A percentile compares a stretch with the other conserved stretches of the same genome.
Evolutionary conservation across 768 basidiomycete genomes (phyloP).

Genomic region (Kwoniella sp.): DNA sequence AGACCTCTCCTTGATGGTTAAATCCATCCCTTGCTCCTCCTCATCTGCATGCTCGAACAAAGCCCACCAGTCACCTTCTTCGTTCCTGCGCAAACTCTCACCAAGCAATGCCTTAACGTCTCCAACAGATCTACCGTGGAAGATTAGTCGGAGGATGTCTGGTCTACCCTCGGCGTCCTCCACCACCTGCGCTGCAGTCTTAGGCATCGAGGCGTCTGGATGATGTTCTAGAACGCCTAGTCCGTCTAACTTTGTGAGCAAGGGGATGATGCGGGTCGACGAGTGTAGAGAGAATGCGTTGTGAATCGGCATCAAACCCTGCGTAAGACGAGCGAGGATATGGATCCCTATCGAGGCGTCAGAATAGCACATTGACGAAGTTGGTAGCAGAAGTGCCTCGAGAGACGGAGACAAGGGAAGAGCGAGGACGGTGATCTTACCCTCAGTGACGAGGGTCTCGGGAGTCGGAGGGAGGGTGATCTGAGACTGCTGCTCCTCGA

Average conservation of each 20-base stretch:
- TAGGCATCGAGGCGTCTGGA: constrained; percentile 9
- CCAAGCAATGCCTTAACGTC: constrained; percentile 34
- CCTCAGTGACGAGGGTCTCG: constrained; percentile 38
- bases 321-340: constrained; percentile 29
- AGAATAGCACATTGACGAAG: constrained; percentile 21
- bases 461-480: constrained; percentile 28
- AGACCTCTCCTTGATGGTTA: constrained; percentile 25
- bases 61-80: constrained; percentile 35
- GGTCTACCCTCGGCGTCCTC: constrained; percentile 30
- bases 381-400: constrained; percentile 30
- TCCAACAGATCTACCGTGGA: constrained; percentile 30
- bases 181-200: constrained; percentile 17
- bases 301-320: constrained; percentile 32
- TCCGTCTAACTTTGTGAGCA: constrained; percentile 36
- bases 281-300: constrained; percentile 35
- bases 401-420: constrained; percentile 33
- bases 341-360: constrained; percentile 38
- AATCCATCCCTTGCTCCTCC: constrained; percentile 13
- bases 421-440: constrained; percentile 34
- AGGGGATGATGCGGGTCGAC: constrained; percentile 29
- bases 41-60: constrained; percentile 14
- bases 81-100: constrained; percentile 26
- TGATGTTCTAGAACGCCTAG: constrained; percentile 35
- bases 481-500: constrained; percentile 2
- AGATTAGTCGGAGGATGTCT: constrained; percentile 38